These are phyloP conservation scores for Penicillium alfredii DNA, from an alignment of 495 filamentous ascomycete species.

Conservation along the genomic window DNA sequence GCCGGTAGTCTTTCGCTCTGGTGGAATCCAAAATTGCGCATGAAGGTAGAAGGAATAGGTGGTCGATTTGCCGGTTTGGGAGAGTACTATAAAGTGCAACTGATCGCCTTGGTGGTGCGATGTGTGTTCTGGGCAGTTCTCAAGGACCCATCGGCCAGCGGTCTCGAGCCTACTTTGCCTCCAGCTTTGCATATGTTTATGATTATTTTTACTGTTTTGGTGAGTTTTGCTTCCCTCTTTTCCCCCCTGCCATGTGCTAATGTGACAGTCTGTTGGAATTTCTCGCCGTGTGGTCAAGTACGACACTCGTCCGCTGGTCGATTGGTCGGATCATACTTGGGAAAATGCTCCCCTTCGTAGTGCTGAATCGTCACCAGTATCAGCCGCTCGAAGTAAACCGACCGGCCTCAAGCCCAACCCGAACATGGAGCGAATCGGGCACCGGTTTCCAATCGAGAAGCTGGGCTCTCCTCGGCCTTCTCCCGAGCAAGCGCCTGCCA, in stretches of 20 bases:
- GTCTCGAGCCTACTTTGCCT: conserved; percentile 32
- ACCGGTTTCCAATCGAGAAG: conserved; percentile 38
- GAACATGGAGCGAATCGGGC: conserved; percentile 14
- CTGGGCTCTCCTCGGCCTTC: conserved; percentile 26
- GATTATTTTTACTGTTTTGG: conserved; percentile 47
- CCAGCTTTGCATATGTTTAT: conserved; percentile 53
- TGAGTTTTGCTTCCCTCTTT: conserved; percentile 32
- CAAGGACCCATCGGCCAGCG: conserved; percentile 40
- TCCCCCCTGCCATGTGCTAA: conserved; percentile 13
- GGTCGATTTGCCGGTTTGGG: conserved; percentile 58
- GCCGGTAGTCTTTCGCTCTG: conserved; percentile 55
- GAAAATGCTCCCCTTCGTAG: conserved; percentile 26
- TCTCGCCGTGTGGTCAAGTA: conserved; percentile 48
- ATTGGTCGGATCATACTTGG: conserved; percentile 41
- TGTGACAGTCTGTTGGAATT: conserved; percentile 26
- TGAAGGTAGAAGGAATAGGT: conserved; percentile 56
- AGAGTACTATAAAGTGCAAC: conserved; percentile 65
- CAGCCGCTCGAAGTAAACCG: conserved; percentile 8
- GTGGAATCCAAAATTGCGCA: conserved; percentile 70
- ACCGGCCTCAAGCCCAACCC: conserved; percentile 16
- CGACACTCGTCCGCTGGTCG: conserved; percentile 51
- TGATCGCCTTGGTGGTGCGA: conserved; percentile 54
- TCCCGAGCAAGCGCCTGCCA: conserved; percentile 20
- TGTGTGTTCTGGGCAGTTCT: conserved; percentile 48
- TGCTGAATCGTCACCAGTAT: conserved; percentile 19